A percentile compares a stretch with the other conserved stretches of the same genome.
These are phyloP conservation scores for Lunasporangiospora selenospora DNA, from an alignment of 192 early-diverging fungal genomes.

Conservation along the genomic window DNA sequence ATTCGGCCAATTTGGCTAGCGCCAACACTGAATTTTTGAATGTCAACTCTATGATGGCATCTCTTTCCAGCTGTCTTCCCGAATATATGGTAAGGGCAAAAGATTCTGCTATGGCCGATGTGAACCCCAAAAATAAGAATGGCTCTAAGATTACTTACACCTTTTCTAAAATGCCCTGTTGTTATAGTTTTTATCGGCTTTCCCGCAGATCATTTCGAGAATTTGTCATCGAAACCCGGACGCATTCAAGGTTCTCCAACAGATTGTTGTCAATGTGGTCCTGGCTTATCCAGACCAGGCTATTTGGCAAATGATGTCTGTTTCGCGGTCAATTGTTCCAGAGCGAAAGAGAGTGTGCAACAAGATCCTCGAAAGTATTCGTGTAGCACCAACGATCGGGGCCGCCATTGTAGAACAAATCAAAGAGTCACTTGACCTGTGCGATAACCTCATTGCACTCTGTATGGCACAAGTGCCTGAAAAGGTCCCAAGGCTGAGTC, in stretches of 20 bases:
- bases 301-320: constrained; percentile 87
- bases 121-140: constrained; percentile 10
- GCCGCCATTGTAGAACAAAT: constrained; percentile 63
- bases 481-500: constrained; percentile 66
- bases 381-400: constrained; percentile 18
- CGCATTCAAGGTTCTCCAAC: constrained; percentile 72
- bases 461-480: constrained; percentile 46
- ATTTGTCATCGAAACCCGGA: constrained; percentile 77
- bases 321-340: constrained; percentile 69
- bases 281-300: constrained; percentile 81
- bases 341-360: constrained; percentile 67
- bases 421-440: constrained; percentile 80
- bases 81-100: constrained; percentile 49
- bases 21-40: constrained; percentile 9
- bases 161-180: constrained; percentile 60
- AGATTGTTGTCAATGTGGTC: constrained; percentile 74
- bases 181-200: constrained; percentile 79
- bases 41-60: constrained; percentile 24
- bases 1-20: not conserved
- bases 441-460: constrained; percentile 66
- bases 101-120: not conserved
- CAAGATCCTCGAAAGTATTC: constrained; percentile 73
- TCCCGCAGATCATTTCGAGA: constrained; percentile 88
- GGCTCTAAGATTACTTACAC: not conserved
- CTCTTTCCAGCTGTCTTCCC: constrained; percentile 27